A percentile compares a stretch with the other conserved stretches of the same genome.
Evolutionary conservation across 2,329 filamentous ascomycete genomes (phyloP).

Genomic region (Cladosporium sp.): DNA sequence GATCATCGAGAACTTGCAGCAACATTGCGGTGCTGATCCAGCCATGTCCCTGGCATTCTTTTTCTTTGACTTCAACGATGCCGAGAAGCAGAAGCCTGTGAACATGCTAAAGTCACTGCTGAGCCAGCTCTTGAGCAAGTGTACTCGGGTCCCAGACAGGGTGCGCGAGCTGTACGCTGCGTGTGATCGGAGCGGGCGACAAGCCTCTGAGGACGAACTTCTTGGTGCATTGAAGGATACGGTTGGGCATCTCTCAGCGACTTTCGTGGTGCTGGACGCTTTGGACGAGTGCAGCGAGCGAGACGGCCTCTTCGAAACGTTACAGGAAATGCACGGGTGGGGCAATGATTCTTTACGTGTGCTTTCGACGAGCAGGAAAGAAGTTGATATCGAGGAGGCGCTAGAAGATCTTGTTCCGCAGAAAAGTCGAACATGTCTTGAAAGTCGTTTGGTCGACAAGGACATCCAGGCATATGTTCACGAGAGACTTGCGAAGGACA

Average conservation of each 20-base stretch:
- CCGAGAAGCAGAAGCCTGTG: slow-evolving; percentile 30
- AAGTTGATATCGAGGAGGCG: background rate
- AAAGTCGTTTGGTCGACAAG: background rate
- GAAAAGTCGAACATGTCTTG: background rate
- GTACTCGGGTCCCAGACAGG: background rate
- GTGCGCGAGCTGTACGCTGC: background rate
- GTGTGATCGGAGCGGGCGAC: background rate
- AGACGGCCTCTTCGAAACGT: background rate
- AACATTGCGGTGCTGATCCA: slow-evolving; percentile 9
- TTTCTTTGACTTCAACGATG: slow-evolving; percentile 34
- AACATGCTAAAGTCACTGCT: slow-evolving; percentile 35
- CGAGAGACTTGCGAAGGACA: background rate
- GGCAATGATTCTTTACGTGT: background rate
- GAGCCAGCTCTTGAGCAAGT: slow-evolving; percentile 28
- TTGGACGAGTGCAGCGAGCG: background rate
- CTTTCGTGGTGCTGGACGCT: background rate
- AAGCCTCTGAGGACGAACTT: background rate
- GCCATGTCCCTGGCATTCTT: slow-evolving; percentile 21
- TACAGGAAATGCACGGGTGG: background rate
- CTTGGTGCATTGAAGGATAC: background rate
- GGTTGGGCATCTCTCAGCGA: background rate
- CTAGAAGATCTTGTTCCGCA: background rate
- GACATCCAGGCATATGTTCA: background rate
- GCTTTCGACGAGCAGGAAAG: background rate
- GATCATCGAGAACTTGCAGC: slow-evolving; percentile 13